These are phyloP conservation scores for Populus deltoides DNA, from an alignment of 345 rosid species.

Conservation along the genomic window DNA sequence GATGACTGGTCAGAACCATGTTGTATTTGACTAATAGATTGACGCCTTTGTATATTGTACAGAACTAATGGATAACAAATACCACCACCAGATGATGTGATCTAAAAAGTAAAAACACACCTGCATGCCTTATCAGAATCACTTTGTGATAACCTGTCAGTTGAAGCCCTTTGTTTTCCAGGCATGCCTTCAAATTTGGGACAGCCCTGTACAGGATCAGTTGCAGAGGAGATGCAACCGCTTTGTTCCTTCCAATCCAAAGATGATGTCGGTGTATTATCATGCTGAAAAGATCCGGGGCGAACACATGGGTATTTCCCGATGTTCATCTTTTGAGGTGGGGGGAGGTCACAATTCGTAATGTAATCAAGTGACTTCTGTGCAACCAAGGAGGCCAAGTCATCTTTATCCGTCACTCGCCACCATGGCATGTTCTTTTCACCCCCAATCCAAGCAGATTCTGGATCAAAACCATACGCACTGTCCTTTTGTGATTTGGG, in stretches of 20 bases:
- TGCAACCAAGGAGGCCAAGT: constrained; percentile 85
- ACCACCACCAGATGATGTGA: background rate
- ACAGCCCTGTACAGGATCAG: constrained; percentile 20
- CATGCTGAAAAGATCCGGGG: constrained; percentile 30
- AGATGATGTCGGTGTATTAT: constrained; percentile 26
- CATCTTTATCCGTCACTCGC: constrained; percentile 70
- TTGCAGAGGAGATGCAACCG: constrained; percentile 27
- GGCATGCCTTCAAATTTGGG: constrained; percentile 13
- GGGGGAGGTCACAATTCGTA: constrained; percentile 88
- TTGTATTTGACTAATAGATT: background rate
- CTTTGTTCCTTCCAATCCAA: constrained; percentile 27
- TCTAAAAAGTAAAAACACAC: constrained; percentile 17
- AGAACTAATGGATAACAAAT: background rate
- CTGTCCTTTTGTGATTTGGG: constrained; percentile 28
- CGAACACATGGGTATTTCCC: constrained; percentile 39
- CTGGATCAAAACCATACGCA: constrained; percentile 46
- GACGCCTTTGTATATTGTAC: background rate
- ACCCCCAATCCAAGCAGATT: constrained; percentile 55
- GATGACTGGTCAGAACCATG: background rate
- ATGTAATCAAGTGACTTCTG: constrained; percentile 65
- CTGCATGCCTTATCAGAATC: constrained; percentile 43
- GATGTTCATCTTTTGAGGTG: constrained; percentile 54
- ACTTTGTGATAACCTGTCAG: constrained; percentile 23
- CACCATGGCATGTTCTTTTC: constrained; percentile 84
- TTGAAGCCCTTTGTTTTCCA: constrained; percentile 25